Percentiles rank a stretch among this genome's conserved stretches.
Evolutionary conservation across 192 early-diverging fungal species (phyloP).

Genomic region (Jimgerdemannia lactiflua): DNA sequence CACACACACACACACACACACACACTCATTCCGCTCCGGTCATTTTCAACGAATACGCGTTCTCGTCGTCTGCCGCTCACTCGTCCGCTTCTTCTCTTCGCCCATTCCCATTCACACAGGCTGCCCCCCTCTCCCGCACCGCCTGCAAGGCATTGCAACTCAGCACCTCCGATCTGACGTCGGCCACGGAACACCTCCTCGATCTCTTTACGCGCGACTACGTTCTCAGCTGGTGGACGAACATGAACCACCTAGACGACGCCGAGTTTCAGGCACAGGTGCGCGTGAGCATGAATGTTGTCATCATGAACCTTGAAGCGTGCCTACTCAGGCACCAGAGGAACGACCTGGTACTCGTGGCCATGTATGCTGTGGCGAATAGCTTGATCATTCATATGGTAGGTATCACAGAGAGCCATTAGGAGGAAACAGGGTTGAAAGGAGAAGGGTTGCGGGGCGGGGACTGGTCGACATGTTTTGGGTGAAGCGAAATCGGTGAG

Average conservation of each 20-base stretch:
- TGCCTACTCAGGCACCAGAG: conserved; percentile 24
- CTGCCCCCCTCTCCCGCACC: background rate
- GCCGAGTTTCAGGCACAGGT: conserved; percentile 7
- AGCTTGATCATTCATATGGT: conserved; percentile 58
- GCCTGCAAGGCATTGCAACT: conserved; percentile 7
- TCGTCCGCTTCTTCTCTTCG: background rate
- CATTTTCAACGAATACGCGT: background rate
- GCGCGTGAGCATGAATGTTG: conserved; percentile 15
- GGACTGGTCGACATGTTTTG: too few relatives aligned
- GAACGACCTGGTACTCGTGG: conserved; percentile 46
- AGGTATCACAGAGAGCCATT: background rate
- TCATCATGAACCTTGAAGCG: conserved; percentile 19
- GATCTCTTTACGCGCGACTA: conserved; percentile 21
- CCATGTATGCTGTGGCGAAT: conserved; percentile 48
- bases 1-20: too few relatives aligned
- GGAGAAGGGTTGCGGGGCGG: too few relatives aligned
- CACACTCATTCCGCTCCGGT: too few relatives aligned
- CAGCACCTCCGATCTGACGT: conserved; percentile 17
- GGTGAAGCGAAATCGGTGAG: too few relatives aligned
- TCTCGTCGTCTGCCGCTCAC: background rate
- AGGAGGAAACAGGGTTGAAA: too few relatives aligned
- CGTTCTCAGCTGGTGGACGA: conserved; percentile 28
- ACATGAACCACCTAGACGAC: conserved; percentile 16
- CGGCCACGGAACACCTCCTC: conserved; percentile 2
- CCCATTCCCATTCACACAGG: background rate